phyloP scores from a whole-genome alignment of 139 green algal genomes.

The Chlorella sp. region DNA sequence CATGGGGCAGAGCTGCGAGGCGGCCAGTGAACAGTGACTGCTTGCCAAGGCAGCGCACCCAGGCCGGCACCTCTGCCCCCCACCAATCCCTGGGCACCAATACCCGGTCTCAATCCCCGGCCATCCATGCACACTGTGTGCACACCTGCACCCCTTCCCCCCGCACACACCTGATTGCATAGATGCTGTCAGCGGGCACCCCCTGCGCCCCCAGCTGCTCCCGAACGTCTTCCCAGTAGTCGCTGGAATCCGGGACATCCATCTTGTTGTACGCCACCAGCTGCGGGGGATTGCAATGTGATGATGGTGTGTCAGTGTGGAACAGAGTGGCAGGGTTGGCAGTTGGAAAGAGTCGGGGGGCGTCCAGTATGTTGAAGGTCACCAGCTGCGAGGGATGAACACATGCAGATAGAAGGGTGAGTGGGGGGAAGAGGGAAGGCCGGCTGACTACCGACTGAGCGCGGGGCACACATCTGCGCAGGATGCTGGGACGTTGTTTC shows the following conservation, averaged over 20 bases:
- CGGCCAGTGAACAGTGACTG: neutral
- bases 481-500: too few relatives aligned
- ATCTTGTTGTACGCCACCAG: slow-evolving; percentile 92
- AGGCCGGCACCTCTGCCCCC: neutral
- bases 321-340: too few relatives aligned
- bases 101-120: too few relatives aligned
- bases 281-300: slow-evolving; percentile 39
- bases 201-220: slow-evolving; percentile 65
- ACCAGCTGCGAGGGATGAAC: neutral
- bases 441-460: too few relatives aligned
- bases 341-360: too few relatives aligned
- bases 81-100: too few relatives aligned
- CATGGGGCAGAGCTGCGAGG: too few relatives aligned
- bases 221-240: slow-evolving; percentile 80
- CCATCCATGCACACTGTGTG: too few relatives aligned
- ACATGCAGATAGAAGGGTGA: neutral
- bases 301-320: too few relatives aligned
- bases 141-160: too few relatives aligned
- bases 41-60: neutral
- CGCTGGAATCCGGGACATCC: slow-evolving; percentile 88
- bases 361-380: too few relatives aligned
- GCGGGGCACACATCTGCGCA: too few relatives aligned
- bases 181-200: slow-evolving; percentile 32
- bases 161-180: slow-evolving; percentile 28
- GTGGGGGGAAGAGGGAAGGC: neutral